These are phyloP conservation scores for Nicotiana paniculata DNA, from an alignment of 257 asterid species.

Conservation along the genomic window DNA sequence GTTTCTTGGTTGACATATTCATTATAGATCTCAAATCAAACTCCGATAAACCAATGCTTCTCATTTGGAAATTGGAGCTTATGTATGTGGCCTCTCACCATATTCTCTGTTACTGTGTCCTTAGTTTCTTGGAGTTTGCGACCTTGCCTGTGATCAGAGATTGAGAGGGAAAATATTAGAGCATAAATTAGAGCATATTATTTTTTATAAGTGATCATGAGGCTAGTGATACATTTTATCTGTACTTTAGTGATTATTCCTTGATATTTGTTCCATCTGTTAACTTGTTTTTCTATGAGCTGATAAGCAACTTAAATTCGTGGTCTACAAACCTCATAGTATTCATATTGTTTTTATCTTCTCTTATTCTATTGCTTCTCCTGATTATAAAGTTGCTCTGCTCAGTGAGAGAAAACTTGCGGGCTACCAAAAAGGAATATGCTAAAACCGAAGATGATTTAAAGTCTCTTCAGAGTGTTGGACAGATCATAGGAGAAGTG, in stretches of 20 bases:
- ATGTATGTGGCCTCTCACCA: neutral
- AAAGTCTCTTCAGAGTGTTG: slow-evolving; percentile 97
- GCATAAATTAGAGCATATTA: neutral
- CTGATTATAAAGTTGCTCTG: neutral
- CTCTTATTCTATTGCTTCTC: neutral
- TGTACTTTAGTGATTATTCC: neutral
- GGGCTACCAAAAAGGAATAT: slow-evolving; percentile 75
- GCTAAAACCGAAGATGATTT: slow-evolving; percentile 93
- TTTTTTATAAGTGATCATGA: neutral
- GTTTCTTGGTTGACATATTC: too few species aligned
- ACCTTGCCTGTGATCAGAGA: neutral
- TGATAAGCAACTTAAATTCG: neutral
- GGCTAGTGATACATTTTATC: neutral
- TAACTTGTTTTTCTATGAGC: neutral
- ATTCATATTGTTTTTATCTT: neutral
- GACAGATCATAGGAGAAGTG: slow-evolving; percentile 98
- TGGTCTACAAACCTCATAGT: neutral
- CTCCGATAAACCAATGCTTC: neutral
- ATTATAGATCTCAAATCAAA: neutral
- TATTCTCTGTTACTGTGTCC: neutral
- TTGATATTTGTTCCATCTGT: neutral
- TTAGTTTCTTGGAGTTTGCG: neutral
- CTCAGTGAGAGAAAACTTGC: slow-evolving; percentile 65
- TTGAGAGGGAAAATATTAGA: neutral
- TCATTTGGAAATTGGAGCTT: neutral